phyloP scores from a whole-genome alignment of 306 rosid genomes.

The Medicago ruthenica region DNA sequence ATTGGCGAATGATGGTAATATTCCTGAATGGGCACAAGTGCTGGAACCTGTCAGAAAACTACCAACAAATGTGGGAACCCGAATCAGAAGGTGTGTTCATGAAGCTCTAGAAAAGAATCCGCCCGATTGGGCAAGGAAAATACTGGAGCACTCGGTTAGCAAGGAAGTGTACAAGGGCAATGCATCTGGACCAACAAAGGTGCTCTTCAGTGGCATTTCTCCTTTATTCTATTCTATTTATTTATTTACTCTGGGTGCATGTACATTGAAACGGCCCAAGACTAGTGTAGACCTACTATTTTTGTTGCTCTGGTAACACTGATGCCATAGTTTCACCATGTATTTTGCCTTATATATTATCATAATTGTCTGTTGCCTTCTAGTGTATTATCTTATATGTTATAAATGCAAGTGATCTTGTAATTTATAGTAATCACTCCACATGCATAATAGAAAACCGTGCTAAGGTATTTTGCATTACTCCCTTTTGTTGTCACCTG shows the following conservation, averaged over 20 bases:
- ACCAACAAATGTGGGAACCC: constrained; percentile 98
- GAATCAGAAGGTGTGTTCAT: constrained; percentile 93
- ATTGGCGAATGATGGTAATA: constrained; percentile 57
- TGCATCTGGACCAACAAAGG: constrained; percentile 99
- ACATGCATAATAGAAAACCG: not conserved
- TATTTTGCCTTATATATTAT: constrained; percentile 6
- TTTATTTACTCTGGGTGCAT: constrained; percentile 2
- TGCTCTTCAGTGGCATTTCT: constrained; percentile 48
- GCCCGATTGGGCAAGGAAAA: constrained; percentile 93
- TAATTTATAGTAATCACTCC: constrained; percentile 3
- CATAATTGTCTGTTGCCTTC: not conserved
- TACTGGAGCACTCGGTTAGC: constrained; percentile 86
- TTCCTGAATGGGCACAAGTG: constrained; percentile 89
- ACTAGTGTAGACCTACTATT: constrained; percentile 10
- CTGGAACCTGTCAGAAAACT: constrained; percentile 95
- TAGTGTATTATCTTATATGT: constrained; percentile 11
- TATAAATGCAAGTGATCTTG: constrained; percentile 27
- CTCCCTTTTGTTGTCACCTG: constrained; percentile 17
- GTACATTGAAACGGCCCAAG: constrained; percentile 17
- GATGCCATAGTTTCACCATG: constrained; percentile 16
- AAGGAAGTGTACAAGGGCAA: constrained; percentile 98
- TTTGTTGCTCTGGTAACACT: constrained; percentile 19
- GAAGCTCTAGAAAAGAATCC: constrained; percentile 82
- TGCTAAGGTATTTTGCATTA: not conserved
- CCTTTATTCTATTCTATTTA: constrained; percentile 13